A percentile compares a stretch with the other conserved stretches of the same genome.
These are phyloP conservation scores for Ammopiptanthus mongolicus DNA, from an alignment of 306 rosid species.

Conservation along the genomic window DNA sequence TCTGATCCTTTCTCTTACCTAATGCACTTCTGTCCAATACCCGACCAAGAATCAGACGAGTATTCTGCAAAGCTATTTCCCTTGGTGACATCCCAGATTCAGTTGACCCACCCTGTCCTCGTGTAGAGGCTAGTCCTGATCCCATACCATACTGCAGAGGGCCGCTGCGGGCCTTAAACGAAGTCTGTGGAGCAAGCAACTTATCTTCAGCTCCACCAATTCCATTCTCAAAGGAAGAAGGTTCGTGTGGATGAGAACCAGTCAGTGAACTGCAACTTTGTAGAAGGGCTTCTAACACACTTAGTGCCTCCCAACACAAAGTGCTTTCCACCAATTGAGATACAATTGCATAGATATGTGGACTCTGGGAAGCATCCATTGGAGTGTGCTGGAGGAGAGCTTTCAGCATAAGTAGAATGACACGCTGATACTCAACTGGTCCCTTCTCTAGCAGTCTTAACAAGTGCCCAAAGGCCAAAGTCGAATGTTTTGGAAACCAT, in stretches of 20 bases:
- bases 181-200: conserved; percentile 75
- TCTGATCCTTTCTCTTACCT: conserved; percentile 87
- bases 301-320: conserved; percentile 92
- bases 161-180: conserved; percentile 96
- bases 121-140: conserved; percentile 34
- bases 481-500: conserved; percentile 97
- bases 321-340: conserved; percentile 99
- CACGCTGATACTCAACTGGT: conserved; percentile 93
- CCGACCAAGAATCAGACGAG: conserved; percentile 81
- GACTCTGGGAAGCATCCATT: conserved; percentile 97
- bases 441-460: conserved; percentile 87
- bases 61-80: conserved; percentile 87
- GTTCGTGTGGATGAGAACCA: conserved; percentile 72
- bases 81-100: conserved; percentile 65
- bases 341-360: conserved; percentile 91
- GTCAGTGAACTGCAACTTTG: conserved; percentile 95
- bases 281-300: conserved; percentile 95
- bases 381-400: conserved; percentile 99
- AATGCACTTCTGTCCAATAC: conserved; percentile 77
- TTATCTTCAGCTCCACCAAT: conserved; percentile 60
- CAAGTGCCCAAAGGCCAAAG: conserved; percentile 91
- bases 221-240: conserved; percentile 69
- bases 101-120: conserved; percentile 35
- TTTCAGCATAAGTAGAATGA: conserved; percentile 87
- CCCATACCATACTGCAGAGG: conserved; percentile 73